phyloP scores from a whole-genome alignment of 306 rosid genomes.

The Cicer pinnatifidum region DNA sequence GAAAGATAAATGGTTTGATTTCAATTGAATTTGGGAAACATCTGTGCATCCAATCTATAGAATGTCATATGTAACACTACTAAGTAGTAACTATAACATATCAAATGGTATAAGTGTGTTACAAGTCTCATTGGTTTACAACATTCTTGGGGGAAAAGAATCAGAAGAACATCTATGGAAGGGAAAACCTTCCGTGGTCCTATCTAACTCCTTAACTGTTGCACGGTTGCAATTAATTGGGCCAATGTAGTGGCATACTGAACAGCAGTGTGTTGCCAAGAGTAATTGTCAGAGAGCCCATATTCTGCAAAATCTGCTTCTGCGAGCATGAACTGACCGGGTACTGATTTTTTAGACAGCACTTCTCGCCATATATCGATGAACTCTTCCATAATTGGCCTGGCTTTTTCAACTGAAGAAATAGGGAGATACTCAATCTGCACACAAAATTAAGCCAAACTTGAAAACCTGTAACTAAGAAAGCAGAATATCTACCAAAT shows the following conservation, averaged over 20 bases:
- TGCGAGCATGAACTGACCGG: slow-evolving; percentile 80
- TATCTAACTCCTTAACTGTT: slow-evolving; percentile 69
- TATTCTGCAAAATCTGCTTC: slow-evolving; percentile 77
- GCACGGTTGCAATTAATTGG: slow-evolving; percentile 76
- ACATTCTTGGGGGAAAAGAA: no score
- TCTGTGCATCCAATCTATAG: no score
- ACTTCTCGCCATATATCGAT: slow-evolving; percentile 72
- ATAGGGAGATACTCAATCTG: slow-evolving; percentile 89
- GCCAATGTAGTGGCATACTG: slow-evolving; percentile 82
- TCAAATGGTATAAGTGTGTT: no score
- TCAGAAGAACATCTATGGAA: no score
- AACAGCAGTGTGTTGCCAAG: slow-evolving; percentile 83
- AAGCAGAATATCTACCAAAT: background rate
- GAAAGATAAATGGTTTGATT: no score
- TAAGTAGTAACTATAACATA: no score
- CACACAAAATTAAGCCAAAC: slow-evolving; percentile 31
- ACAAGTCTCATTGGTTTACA: no score
- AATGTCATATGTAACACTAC: no score
- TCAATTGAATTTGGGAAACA: no score
- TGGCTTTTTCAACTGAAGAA: slow-evolving; percentile 77
- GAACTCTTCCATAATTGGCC: slow-evolving; percentile 81
- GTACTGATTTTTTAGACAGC: slow-evolving; percentile 75
- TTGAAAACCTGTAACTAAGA: slow-evolving; percentile 34
- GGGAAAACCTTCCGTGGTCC: slow-evolving; percentile 20
- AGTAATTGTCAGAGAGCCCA: slow-evolving; percentile 72